These are phyloP conservation scores for Cucumis melo DNA, from an alignment of 306 rosid genomes.

Conservation along the genomic window DNA sequence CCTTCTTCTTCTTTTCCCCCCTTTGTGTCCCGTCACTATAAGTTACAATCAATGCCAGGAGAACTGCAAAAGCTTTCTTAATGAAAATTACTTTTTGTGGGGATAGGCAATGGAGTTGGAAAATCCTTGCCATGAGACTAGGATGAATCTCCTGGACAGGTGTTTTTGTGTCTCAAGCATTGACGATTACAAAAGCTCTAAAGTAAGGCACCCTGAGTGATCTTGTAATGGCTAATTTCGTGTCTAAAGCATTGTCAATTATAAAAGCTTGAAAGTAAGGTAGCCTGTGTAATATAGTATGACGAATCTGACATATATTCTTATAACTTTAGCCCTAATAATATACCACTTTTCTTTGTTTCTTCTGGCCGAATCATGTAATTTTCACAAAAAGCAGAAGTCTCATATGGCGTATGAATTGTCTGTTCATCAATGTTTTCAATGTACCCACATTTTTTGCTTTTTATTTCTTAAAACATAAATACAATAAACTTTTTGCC, in stretches of 20 bases:
- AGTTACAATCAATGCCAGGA: not conserved
- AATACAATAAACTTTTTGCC: not conserved
- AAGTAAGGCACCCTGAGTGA: not conserved
- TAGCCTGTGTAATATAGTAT: not conserved
- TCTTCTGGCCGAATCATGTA: not conserved
- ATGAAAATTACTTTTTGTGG: not conserved
- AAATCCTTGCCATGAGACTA: not conserved
- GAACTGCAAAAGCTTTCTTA: not conserved
- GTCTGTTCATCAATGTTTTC: not conserved
- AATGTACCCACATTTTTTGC: not conserved
- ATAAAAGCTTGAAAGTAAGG: not conserved
- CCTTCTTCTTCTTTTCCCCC: not conserved
- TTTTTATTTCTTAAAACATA: not conserved
- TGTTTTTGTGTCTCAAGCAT: not conserved
- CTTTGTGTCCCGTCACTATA: not conserved
- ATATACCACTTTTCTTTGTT: not conserved
- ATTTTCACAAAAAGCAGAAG: not conserved
- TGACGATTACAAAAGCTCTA: not conserved
- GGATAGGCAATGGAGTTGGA: not conserved
- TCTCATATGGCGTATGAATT: not conserved
- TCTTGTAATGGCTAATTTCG: not conserved
- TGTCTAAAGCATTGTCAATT: not conserved
- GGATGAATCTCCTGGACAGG: not conserved
- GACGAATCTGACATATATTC: not conserved
- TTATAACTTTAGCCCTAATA: not conserved